Conservation (phyloP, 2,329 filamentous ascomycete species). For the Diplodia sapinea region DNA sequence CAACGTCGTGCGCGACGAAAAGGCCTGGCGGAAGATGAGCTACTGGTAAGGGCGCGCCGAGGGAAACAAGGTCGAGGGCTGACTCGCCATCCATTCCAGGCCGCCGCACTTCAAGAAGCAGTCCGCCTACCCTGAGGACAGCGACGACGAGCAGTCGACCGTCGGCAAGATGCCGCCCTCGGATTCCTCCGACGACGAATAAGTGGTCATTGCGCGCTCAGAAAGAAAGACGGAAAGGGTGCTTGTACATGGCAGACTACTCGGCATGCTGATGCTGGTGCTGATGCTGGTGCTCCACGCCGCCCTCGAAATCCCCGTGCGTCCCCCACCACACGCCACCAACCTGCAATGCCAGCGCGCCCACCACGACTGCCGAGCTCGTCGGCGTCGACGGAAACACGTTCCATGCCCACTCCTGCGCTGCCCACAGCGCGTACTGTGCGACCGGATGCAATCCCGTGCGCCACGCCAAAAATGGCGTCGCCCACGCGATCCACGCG, state of each 20-base stretch:
- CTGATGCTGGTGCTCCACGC: slow-evolving; percentile 2
- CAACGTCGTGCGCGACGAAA: slow-evolving; percentile 91
- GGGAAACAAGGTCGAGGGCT: neutral
- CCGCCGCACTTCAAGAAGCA: slow-evolving; percentile 77
- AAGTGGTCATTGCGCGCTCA: neutral
- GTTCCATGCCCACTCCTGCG: slow-evolving; percentile 94
- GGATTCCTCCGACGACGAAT: slow-evolving; percentile 70
- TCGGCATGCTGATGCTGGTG: slow-evolving; percentile 39
- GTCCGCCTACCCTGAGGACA: slow-evolving; percentile 64
- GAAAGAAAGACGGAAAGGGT: neutral
- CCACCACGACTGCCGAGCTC: slow-evolving; percentile 73
- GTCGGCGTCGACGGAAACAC: slow-evolving; percentile 79
- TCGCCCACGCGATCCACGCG: slow-evolving; percentile 86
- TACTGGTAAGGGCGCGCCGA: slow-evolving; percentile 68
- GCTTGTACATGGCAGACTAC: slow-evolving; percentile 33
- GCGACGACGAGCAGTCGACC: slow-evolving; percentile 77
- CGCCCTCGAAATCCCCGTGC: slow-evolving; percentile 42
- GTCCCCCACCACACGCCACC: slow-evolving; percentile 66
- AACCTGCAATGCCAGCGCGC: slow-evolving; percentile 71
- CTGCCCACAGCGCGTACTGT: slow-evolving; percentile 72
- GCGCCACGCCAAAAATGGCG: slow-evolving; percentile 85
- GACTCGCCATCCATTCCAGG: slow-evolving; percentile 55
- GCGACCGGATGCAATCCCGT: slow-evolving; percentile 70
- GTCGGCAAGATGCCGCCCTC: slow-evolving; percentile 85
- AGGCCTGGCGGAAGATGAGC: slow-evolving; percentile 82